Base-by-base conservation (phyloP, 169 alveolate genomes). In the Plasmodium vinckei region DNA sequence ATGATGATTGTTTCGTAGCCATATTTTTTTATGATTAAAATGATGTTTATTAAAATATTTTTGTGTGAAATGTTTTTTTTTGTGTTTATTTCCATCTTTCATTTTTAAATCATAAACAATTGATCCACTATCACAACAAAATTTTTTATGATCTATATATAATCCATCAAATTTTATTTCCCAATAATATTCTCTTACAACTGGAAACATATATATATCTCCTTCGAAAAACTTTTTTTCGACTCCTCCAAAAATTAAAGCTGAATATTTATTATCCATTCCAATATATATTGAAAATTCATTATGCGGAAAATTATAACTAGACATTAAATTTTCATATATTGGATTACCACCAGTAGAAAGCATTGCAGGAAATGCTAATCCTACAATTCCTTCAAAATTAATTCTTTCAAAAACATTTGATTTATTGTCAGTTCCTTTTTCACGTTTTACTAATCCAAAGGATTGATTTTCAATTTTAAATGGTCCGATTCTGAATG, bases 381-480 rank as follows among this genome's bases (percentile, higher is more conserved):
- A 71, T 0, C 98, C 98, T 39, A 96, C 92, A 15, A 96, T 95
- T 9, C 98, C 98, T 89, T 94, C 95, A 84, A 96, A 95, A 39
- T 93, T 92, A 17, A 95, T 94, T 12, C 82, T 71, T 87, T 94
- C 87, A 39, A 71, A 69, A 15, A 57, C 72, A 47, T 51, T 87
- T 0, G 61, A 47, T 67, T 72, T 60, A 19, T 47, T 23, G 4
- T 51, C 73, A 39, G 17, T 84, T 65, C 84, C 86, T 65, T 57
- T 67, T 72, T 79, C 87, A 15, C 57, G 57, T 72, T 68, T 86
- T 33, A 89, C 87, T 21, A 73, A 44, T 1, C 89, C 92, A 53
- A 87, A 84, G 5, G 77, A 42, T 25, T 61, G 89, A 23, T 65
- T 54, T 53, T 53, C 23, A 9, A 87, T 72, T 25, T 82, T 64